Base-by-base conservation (phyloP, 371 early-diverging fungal species). In the Mucor velutinosus region DNA sequence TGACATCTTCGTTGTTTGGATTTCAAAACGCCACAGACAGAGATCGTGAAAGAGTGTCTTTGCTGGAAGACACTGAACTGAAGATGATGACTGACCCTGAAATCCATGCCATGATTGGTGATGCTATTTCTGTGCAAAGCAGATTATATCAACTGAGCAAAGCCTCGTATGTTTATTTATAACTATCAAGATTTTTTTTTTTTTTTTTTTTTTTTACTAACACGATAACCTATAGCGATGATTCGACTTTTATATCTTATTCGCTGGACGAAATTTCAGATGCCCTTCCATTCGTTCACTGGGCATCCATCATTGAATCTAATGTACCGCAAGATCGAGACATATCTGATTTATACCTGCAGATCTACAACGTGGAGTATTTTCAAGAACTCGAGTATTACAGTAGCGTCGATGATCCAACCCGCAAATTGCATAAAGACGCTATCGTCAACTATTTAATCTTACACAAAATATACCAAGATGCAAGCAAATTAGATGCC, bases 101-200 rank as follows among this genome's bases (percentile, higher is more conserved):
- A n/a, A 65, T 80, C 19, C 53, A 69, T 8, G 37, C 61, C 4
- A 61, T 77, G 1, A 78, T 85, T 11, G 70, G 74, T 17, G 72
- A 75, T 19, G 72, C 88, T 29, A 69, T 87, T 19, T 75, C 71
- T 14, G 81, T 89, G 56, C 89, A 90, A 67, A 77, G 58, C 15
- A 58, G 60, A 15, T 45, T 87, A 17, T 73, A 82, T 35, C 15
- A 45, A 30, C 21, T 66, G 15, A 45, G 35, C 47, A 72, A 72
- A 45, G 47, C 58, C 30, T 23, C 35, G 73, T 73, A 59, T 41
- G 61, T 57, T 57, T 25, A 1, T n/a, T 27, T 60, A 5, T 10
- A 30, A 17, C 0, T 6, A n/a, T n/a, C n/a, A n/a, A n/a, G n/a
- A n/a, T n/a, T n/a, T n/a, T n/a, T n/a, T 14, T 21, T 7, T 12